These are phyloP conservation scores for Phialocephala subalpina DNA, from an alignment of 2,329 filamentous ascomycete species.

Conservation along the genomic window DNA sequence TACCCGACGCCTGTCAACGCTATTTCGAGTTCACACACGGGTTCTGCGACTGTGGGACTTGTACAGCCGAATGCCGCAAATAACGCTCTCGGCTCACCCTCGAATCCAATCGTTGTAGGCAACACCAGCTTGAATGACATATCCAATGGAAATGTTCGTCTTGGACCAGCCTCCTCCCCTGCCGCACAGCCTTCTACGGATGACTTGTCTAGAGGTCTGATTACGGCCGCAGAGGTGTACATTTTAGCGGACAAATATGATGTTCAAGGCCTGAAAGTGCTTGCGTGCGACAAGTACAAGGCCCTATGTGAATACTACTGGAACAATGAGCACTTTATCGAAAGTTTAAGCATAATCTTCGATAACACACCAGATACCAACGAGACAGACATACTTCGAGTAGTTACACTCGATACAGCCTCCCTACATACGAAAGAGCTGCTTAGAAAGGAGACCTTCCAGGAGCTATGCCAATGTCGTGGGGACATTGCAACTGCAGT, in stretches of 20 bases:
- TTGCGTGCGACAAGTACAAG: slow-evolving; percentile 27
- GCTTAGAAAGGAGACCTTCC: background rate
- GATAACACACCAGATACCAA: background rate
- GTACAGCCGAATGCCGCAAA: background rate
- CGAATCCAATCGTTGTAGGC: background rate
- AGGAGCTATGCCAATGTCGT: background rate
- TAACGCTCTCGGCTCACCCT: background rate
- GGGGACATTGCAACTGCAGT: background rate
- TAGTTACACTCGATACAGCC: background rate
- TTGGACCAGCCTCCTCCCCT: background rate
- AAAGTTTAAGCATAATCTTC: background rate
- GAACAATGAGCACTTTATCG: slow-evolving; percentile 2
- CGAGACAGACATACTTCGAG: background rate
- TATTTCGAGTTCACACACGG: too few relatives aligned
- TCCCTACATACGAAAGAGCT: background rate
- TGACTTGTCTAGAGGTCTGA: background rate
- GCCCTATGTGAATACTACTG: background rate
- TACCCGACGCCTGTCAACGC: too few relatives aligned
- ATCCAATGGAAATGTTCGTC: background rate
- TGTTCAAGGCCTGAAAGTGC: slow-evolving; percentile 26
- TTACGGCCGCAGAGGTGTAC: slow-evolving; percentile 24
- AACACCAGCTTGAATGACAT: background rate
- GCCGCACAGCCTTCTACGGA: background rate
- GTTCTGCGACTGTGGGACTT: too few relatives aligned
- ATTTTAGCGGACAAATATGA: slow-evolving; percentile 34